These are phyloP conservation scores for Penicillium cinerascens DNA, from an alignment of 495 filamentous ascomycete genomes.

Conservation along the genomic window DNA sequence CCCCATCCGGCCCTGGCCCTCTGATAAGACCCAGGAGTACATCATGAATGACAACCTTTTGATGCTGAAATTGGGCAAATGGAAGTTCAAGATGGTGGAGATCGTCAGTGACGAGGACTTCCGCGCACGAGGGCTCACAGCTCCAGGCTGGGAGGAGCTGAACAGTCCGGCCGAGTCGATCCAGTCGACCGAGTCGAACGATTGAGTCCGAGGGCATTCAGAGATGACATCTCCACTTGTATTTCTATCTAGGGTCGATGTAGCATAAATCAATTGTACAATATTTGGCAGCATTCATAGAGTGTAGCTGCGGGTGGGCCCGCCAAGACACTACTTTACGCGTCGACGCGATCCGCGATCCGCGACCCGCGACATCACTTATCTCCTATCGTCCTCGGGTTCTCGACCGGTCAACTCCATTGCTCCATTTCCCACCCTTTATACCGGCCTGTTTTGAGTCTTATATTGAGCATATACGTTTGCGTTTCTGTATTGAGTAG, in stretches of 20 bases:
- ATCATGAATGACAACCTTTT: conserved; percentile 61
- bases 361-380: conserved; percentile 7
- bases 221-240: conserved; percentile 14
- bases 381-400: conserved; percentile 11
- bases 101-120: conserved; percentile 72
- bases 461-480: not conserved
- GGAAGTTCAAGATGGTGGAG: conserved; percentile 70
- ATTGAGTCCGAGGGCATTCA: not conserved
- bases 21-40: conserved; percentile 55
- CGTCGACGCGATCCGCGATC: conserved; percentile 39
- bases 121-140: conserved; percentile 37
- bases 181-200: not conserved
- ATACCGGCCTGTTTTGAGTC: conserved; percentile 4
- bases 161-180: conserved; percentile 5
- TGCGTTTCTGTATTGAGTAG: conserved; percentile 3
- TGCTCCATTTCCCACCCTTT: not conserved
- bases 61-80: conserved; percentile 73
- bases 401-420: not conserved
- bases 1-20: conserved; percentile 55
- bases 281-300: too few species aligned
- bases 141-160: conserved; percentile 38
- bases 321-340: conserved; percentile 33
- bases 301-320: too few species aligned
- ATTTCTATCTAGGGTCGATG: conserved; percentile 10
- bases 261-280: conserved; percentile 20